Evolutionary conservation across 1,284 basidiomycete genomes (phyloP).

Genomic region (Trichosporon ovoides): DNA sequence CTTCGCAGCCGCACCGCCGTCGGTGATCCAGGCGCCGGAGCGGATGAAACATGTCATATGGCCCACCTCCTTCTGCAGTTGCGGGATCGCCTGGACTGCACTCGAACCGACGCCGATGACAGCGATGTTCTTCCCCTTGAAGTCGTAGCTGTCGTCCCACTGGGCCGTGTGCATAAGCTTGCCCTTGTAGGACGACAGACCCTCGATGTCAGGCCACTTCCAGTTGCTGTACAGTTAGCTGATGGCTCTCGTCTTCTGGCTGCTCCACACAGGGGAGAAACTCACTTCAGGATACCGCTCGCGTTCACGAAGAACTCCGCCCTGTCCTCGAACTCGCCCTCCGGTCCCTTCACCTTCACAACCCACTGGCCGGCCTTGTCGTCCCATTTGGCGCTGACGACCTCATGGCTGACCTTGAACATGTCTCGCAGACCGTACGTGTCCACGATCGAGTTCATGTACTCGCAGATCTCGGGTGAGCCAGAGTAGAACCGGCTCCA

Average conservation of each 20-base stretch:
- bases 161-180: slow-evolving; percentile 28
- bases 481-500: slow-evolving; percentile 31
- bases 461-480: slow-evolving; percentile 29
- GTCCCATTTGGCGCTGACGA: slow-evolving; percentile 30
- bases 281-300: slow-evolving; percentile 20
- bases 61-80: slow-evolving; percentile 22
- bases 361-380: slow-evolving; percentile 27
- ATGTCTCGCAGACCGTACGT: slow-evolving; percentile 26
- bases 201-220: slow-evolving; percentile 25
- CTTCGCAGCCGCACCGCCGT: slow-evolving; percentile 20
- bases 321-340: slow-evolving; percentile 20
- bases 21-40: slow-evolving; percentile 31
- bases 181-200: slow-evolving; percentile 26
- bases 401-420: slow-evolving; percentile 30
- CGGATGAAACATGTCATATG: slow-evolving; percentile 15
- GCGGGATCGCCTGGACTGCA: slow-evolving; percentile 23
- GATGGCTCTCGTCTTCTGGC: no score
- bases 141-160: slow-evolving; percentile 20
- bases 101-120: slow-evolving; percentile 21
- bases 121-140: slow-evolving; percentile 18
- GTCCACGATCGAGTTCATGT: slow-evolving; percentile 28
- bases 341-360: slow-evolving; percentile 17
- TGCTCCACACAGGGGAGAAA: no score
- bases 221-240: not conserved
- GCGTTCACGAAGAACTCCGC: slow-evolving; percentile 38